Evolutionary conservation across 257 asterid genomes (phyloP), one percentile per base, ranked within the genome.

Genomic region (Solanum appendiculatum): DNA sequence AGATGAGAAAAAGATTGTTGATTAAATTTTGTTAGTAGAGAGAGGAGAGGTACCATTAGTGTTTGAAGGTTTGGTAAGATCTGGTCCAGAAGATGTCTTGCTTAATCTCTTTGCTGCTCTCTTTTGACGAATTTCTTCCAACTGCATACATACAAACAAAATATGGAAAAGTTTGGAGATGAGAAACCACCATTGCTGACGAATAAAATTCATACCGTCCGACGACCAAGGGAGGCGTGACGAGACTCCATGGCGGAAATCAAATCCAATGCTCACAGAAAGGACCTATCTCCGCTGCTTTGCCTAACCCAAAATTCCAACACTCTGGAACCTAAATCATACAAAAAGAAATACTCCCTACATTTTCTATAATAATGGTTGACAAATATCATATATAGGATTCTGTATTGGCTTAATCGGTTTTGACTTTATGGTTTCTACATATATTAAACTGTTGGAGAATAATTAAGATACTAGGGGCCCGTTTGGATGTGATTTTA

Each of bases 41-140:
- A 2, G 14, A 31, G 13, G 39, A 74, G 11, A 82, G 9, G 6
- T 88, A 95, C 98, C 96, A 8, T 51, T 68, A 39, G 90, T 80
- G 88, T 73, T 86, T 34, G 94, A 90, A 86, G 37, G 86, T 83
- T 90, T 91, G 86, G 92, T 58, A 85, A 97, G 97, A 97, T 96
- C 99, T 77, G 93, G 92, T 90, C 95, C 98, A 15, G 99, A 94
- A 20, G 97, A 77, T 9, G 91, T 88, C 90, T 97, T 95, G 93
- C 93, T 93, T 92, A 94, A 89, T 88, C 96, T 90, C 90, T 96
- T 98, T 42, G 98, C 98, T 5, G 99, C 98, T 87, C 99, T 94
- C 92, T 94, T 97, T 90, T 91, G 98, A 18, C 99, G 98, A 96
- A 97, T 97, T 75, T 96, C 99, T 87, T 94, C 99, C 94, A 97